Base-by-base conservation (phyloP, 2,329 filamentous ascomycete species). In the Drechslera avenae region DNA sequence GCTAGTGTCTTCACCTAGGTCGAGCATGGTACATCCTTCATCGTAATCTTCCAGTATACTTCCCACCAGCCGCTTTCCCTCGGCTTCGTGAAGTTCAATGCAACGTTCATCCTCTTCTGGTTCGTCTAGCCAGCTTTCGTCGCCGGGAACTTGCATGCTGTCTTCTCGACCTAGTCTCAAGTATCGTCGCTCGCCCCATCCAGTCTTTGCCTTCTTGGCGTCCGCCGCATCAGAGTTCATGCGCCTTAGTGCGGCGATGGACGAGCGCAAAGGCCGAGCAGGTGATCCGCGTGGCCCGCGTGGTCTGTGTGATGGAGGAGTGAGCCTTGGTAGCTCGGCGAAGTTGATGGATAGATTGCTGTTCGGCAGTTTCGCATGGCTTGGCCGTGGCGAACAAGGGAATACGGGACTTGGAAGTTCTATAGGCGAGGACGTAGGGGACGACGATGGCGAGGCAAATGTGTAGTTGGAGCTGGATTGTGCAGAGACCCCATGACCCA, bases 181-280 rank as follows among this genome's bases (percentile, higher is more conserved):
- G 55, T 77, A 78, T 5, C 73, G 67, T 0, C 73, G 57, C 41
- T 70, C 71, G 7, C 64, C 68, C 2, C 59, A 46, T 8, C 66
- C 69, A 7, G 59, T 55, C 36, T 59, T 55, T 37, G 63, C 45
- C 12, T 54, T 55, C 18, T 54, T 52, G 4, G 57, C 54, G 16
- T 57, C 50, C 5, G 42, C 44, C 2, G 71, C 68, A 44, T 77
- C 75, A 19, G 71, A 74, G 56, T 78, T 78, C 75, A 77, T 77
- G 16, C 75, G 67, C 5, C 76, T 63, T 3, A 78, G 64, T 14
- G 71, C 51, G 67, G 66, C 54, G 34, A 76, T 73, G 6, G 73
- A 74, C 26, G 69, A 67, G 12, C 74, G 69, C 4, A 78, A 59
- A 10, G 70, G 68, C 45, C 69, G 69, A 1, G 71, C 67, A 2